A percentile compares a stretch with the other conserved stretches of the same genome.
Evolutionary conservation across 2,329 filamentous ascomycete genomes (phyloP).

Genomic region (Trichoderma sp.): DNA sequence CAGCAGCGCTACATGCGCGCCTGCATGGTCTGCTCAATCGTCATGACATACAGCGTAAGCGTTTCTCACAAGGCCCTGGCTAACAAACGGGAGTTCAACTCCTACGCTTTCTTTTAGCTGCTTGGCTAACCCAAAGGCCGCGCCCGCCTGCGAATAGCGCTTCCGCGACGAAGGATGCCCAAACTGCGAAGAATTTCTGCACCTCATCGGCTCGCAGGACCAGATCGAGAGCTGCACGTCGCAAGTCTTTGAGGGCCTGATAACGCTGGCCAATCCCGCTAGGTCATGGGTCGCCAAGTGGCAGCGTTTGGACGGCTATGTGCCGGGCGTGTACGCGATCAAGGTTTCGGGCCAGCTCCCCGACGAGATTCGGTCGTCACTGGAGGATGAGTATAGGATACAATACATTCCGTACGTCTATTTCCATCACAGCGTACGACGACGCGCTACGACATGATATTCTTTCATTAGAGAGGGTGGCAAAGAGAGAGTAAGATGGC

Average conservation of each 20-base stretch:
- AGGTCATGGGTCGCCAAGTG: conserved; percentile 95
- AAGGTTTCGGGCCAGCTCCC: conserved; percentile 85
- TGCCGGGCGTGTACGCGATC: conserved; percentile 86
- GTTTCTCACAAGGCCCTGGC: neutral
- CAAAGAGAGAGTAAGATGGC: neutral
- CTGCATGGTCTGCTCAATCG: conserved; percentile 98
- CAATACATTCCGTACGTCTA: conserved; percentile 67
- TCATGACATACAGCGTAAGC: conserved; percentile 75
- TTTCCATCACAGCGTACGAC: conserved; percentile 9
- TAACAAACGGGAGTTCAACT: neutral
- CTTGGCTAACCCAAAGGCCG: conserved; percentile 1
- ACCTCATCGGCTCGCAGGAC: conserved; percentile 76
- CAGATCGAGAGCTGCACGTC: conserved; percentile 91
- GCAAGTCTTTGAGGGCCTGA: conserved; percentile 91
- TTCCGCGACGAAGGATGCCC: conserved; percentile 89
- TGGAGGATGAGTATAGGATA: conserved; percentile 65
- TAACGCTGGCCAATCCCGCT: conserved; percentile 79
- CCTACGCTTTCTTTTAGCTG: neutral
- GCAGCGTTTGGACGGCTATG: conserved; percentile 87
- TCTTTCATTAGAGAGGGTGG: neutral
- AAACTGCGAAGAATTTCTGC: conserved; percentile 93
- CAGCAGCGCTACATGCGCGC: conserved; percentile 88
- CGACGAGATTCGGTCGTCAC: conserved; percentile 61
- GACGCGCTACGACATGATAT: neutral
- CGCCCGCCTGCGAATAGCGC: conserved; percentile 55